A percentile compares a stretch with the other conserved stretches of the same genome.
phyloP scores from a whole-genome alignment of 2,329 filamentous ascomycete species.

The Emmonsiellopsis sp. region DNA sequence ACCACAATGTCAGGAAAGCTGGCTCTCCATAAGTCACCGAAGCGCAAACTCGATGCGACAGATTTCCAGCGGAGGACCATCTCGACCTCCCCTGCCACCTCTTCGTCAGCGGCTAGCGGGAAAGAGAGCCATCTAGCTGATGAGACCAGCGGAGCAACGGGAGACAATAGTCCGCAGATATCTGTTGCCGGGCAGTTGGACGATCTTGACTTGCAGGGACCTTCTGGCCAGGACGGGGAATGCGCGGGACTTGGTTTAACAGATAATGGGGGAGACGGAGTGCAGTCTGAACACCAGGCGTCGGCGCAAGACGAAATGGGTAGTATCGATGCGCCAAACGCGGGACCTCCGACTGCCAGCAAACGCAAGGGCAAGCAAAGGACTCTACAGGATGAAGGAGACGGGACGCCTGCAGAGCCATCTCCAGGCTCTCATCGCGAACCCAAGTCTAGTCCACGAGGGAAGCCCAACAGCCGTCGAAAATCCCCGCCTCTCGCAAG shows the following conservation, averaged over 20 bases:
- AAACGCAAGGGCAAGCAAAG: not conserved
- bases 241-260: not conserved
- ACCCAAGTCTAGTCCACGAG: constrained; percentile 16
- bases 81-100: constrained; percentile 26
- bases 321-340: not conserved
- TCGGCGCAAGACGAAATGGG: not conserved
- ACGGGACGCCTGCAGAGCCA: constrained; percentile 2
- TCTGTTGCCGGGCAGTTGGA: constrained; percentile 32
- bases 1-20: constrained; percentile 19
- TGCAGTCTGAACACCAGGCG: not conserved
- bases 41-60: constrained; percentile 27
- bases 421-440: constrained; percentile 14
- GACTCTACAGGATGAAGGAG: not conserved
- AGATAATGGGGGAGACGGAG: not conserved
- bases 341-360: not conserved
- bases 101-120: constrained; percentile 21
- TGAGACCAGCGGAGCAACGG: constrained; percentile 20
- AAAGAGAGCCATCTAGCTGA: constrained; percentile 24
- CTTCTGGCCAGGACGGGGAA: not conserved
- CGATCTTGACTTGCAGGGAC: constrained; percentile 30
- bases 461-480: constrained; percentile 19
- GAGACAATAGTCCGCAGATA: constrained; percentile 27
- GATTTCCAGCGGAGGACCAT: constrained; percentile 22
- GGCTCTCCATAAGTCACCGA: constrained; percentile 22
- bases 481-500: constrained; percentile 26